A percentile compares a stretch with the other conserved stretches of the same genome.
Evolutionary conservation across 2,329 filamentous ascomycete species (phyloP).

Genomic region (Fusarium sp.): DNA sequence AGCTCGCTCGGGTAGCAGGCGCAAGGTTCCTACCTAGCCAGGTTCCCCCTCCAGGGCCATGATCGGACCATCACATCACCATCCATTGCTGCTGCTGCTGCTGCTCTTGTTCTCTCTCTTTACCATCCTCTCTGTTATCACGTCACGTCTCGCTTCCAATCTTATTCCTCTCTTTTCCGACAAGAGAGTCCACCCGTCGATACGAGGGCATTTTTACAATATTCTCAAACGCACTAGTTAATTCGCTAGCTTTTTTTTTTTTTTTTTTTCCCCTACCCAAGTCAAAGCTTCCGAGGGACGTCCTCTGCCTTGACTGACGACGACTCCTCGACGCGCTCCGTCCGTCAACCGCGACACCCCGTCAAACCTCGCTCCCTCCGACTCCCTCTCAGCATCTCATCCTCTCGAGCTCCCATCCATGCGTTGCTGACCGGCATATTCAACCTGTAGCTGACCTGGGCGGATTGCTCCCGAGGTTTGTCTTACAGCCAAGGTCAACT

Average conservation of each 20-base stretch:
- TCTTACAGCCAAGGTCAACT: slow-evolving; percentile 35
- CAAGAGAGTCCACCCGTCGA: not conserved
- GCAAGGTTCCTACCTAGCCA: slow-evolving; percentile 3
- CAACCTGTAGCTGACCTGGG: slow-evolving; percentile 39
- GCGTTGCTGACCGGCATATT: slow-evolving; percentile 39
- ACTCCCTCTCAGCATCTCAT: slow-evolving; percentile 6
- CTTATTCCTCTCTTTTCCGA: slow-evolving; percentile 7
- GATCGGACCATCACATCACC: slow-evolving; percentile 42
- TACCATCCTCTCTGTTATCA: slow-evolving; percentile 16
- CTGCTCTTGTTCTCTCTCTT: slow-evolving; percentile 1
- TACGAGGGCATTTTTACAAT: not conserved
- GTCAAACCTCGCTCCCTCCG: not conserved
- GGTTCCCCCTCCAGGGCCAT: slow-evolving; percentile 29
- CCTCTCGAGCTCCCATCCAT: slow-evolving; percentile 27
- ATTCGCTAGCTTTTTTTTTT: slow-evolving; percentile 9
- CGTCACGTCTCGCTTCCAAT: slow-evolving; percentile 23
- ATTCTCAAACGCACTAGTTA: not conserved
- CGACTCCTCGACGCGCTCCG: slow-evolving; percentile 29
- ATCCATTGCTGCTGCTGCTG: slow-evolving; percentile 1
- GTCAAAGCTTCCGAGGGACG: slow-evolving; percentile 5
- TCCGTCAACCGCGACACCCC: slow-evolving; percentile 24
- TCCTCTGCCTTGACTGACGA: slow-evolving; percentile 11
- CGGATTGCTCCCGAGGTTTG: slow-evolving; percentile 31
- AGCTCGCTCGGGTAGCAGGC: slow-evolving; percentile 31
- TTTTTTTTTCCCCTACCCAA: not conserved